phyloP scores from a whole-genome alignment of 2,329 filamentous ascomycete genomes.

The Rasamsonia emersonii region DNA sequence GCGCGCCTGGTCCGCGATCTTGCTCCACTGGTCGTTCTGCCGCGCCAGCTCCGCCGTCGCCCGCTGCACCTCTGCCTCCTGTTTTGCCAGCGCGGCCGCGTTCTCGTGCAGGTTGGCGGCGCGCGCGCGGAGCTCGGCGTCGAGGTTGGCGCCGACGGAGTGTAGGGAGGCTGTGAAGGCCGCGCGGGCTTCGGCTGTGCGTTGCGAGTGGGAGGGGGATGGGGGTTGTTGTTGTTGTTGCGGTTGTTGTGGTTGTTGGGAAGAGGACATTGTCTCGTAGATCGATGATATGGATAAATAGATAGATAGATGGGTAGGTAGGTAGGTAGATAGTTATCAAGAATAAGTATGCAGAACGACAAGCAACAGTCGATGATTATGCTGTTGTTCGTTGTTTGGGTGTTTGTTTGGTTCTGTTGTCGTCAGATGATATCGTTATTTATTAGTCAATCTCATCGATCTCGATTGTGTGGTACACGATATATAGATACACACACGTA shows the following conservation, averaged over 20 bases:
- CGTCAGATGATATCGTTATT: too few species aligned
- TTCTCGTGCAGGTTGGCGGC: slow-evolving; percentile 51
- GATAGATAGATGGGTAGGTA: too few species aligned
- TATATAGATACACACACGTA: too few species aligned
- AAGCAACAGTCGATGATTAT: too few species aligned
- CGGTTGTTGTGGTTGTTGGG: slow-evolving; percentile 2
- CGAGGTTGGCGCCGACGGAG: slow-evolving; percentile 40
- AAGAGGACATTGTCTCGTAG: neutral
- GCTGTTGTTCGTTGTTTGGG: too few species aligned
- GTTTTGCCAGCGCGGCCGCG: slow-evolving; percentile 43
- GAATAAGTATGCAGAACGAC: too few species aligned
- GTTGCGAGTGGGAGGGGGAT: slow-evolving; percentile 17
- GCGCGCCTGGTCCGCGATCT: slow-evolving; percentile 45
- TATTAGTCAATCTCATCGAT: too few species aligned
- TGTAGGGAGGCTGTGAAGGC: slow-evolving; percentile 38
- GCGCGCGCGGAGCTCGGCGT: slow-evolving; percentile 45
- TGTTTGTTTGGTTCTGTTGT: too few species aligned
- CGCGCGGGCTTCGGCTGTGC: slow-evolving; percentile 33
- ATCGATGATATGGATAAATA: too few species aligned
- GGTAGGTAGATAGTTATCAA: too few species aligned
- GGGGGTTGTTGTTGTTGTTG: slow-evolving; percentile 7
- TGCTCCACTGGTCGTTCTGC: slow-evolving; percentile 47
- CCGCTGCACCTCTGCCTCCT: slow-evolving; percentile 46
- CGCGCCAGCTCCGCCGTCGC: slow-evolving; percentile 42
- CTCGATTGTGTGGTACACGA: too few species aligned